phyloP scores from a whole-genome alignment of 495 filamentous ascomycete species.

The Penicillium odoratum region DNA sequence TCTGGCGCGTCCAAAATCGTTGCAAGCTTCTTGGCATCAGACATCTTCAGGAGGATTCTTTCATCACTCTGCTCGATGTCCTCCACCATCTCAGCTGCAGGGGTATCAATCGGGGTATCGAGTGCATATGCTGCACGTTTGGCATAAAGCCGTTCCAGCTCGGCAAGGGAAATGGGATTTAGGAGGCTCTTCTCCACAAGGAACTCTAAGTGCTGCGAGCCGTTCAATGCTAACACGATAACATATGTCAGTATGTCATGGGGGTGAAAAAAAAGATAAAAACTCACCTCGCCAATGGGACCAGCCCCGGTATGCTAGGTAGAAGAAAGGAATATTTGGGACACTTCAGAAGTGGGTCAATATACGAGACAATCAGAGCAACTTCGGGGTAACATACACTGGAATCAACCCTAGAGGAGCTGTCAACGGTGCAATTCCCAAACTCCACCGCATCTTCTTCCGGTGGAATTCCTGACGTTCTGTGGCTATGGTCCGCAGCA shows the following conservation, averaged over 20 bases:
- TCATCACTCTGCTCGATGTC: slow-evolving; percentile 52
- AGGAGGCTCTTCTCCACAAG: slow-evolving; percentile 72
- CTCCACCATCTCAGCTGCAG: slow-evolving; percentile 38
- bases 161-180: slow-evolving; percentile 56
- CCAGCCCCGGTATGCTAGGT: slow-evolving; percentile 77
- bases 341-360: slow-evolving; percentile 51
- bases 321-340: slow-evolving; percentile 98
- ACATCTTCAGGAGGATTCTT: slow-evolving; percentile 58
- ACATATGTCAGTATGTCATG: slow-evolving; percentile 11
- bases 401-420: slow-evolving; percentile 80
- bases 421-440: slow-evolving; percentile 80
- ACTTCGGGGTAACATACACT: slow-evolving; percentile 57
- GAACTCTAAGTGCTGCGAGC: slow-evolving; percentile 82
- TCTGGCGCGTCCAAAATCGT: slow-evolving; percentile 74
- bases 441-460: slow-evolving; percentile 73
- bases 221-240: slow-evolving; percentile 60
- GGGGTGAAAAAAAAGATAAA: slow-evolving; percentile 23
- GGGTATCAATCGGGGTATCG: slow-evolving; percentile 20
- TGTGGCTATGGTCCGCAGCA: slow-evolving; percentile 66
- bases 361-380: not conserved
- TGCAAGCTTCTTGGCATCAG: slow-evolving; percentile 62
- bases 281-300: slow-evolving; percentile 63
- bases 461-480: slow-evolving; percentile 78
- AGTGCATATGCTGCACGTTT: slow-evolving; percentile 34
- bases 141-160: slow-evolving; percentile 74